Base-by-base conservation (phyloP, 2,329 filamentous ascomycete species). In the Cladobotryum protrusum region DNA sequence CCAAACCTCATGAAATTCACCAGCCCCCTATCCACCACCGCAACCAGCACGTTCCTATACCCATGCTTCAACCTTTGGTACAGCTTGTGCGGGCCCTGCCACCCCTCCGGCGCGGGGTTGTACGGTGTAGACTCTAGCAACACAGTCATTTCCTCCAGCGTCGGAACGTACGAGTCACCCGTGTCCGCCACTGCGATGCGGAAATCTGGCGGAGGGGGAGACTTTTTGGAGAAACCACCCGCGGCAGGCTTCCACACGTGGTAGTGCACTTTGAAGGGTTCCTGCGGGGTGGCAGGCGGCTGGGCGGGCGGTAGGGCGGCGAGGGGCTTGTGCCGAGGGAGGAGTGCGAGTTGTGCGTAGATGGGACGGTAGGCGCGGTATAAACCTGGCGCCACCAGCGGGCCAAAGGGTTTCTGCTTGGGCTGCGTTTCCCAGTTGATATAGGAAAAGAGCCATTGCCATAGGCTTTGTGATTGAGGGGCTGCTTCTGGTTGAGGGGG, bases 1-100 rank as follows among this genome's bases (percentile, higher is more conserved):
- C 80, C 82, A 52, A 96, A 77, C 19, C 87, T 75, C 61, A 96
- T 74, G 64, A 92, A 97, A 65, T 92, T 97, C 42, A 91, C 86
- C 18, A 97, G 77, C 0, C 93, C 93, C 55, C 89, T 81, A 64
- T 97, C 93, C 33, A 96, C 90, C 2, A 97, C 80, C 0, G 91
- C 93, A 19, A 99, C 66, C 33, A 96, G 74, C 32, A 93, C 87
- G 66, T 89, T 93, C 56, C 89, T 80, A 65, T 86, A 83, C 2
- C 90, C 93, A 61, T 95, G 83, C 67, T 90, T 92, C 55, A 97
- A 71, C 52, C 87, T 82, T 61, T 85, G 80, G 63, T 95, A 93
- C 56, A 91, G 68, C 63, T 64, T 73, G 60, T 62, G 80, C 64
- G 67, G 74, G 42, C 64, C 55, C 35, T 64, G 64, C 61, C 62